These are phyloP conservation scores for Cytospora mali DNA, from an alignment of 2,329 filamentous ascomycete genomes.

Conservation along the genomic window DNA sequence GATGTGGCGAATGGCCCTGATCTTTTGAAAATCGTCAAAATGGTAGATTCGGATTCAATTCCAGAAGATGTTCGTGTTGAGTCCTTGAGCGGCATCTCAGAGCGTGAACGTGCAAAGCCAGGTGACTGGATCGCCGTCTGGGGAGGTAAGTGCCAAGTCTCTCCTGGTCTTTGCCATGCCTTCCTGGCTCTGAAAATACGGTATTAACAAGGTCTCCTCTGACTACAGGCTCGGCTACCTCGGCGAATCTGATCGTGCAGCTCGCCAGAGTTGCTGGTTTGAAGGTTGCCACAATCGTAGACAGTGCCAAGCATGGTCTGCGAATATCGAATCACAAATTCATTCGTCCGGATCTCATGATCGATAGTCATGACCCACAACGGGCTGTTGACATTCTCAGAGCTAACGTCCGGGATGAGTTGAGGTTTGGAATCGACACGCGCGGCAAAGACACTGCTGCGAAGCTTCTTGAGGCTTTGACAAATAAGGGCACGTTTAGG, in stretches of 20 bases:
- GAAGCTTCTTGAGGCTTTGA: slow-evolving; percentile 57
- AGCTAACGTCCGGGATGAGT: slow-evolving; percentile 55
- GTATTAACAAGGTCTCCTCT: not conserved
- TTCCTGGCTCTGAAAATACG: not conserved
- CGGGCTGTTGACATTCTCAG: slow-evolving; percentile 68
- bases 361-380: slow-evolving; percentile 67
- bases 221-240: slow-evolving; percentile 64
- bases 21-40: slow-evolving; percentile 53
- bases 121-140: slow-evolving; percentile 76
- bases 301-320: slow-evolving; percentile 66
- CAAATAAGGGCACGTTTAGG: slow-evolving; percentile 30
- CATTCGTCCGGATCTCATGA: slow-evolving; percentile 61
- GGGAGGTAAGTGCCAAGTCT: slow-evolving; percentile 56
- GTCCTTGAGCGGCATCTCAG: slow-evolving; percentile 58
- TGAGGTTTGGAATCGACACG: slow-evolving; percentile 72
- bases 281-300: slow-evolving; percentile 66
- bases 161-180: not conserved
- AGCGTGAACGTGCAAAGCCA: slow-evolving; percentile 54
- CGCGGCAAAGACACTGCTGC: slow-evolving; percentile 65
- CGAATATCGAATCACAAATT: slow-evolving; percentile 51
- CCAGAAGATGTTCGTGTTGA: slow-evolving; percentile 65
- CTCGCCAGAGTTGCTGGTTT: slow-evolving; percentile 68
- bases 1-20: slow-evolving; percentile 58
- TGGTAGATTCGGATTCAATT: slow-evolving; percentile 49
- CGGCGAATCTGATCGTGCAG: slow-evolving; percentile 67